phyloP scores from a whole-genome alignment of 495 filamentous ascomycete species.

The Aspergillus nidulans region DNA sequence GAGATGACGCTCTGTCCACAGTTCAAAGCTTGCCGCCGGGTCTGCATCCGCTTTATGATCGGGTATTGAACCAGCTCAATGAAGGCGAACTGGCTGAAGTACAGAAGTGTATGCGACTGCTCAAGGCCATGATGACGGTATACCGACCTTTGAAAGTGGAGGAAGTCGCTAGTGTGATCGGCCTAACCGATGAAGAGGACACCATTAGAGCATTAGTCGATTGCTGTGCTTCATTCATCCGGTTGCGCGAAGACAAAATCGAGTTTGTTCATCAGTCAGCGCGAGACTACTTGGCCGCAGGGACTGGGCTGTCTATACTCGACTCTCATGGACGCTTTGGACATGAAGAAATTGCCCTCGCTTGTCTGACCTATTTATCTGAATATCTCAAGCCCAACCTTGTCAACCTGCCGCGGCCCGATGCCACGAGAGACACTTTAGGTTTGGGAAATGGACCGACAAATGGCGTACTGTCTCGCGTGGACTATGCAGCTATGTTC shows the following conservation, averaged over 20 bases:
- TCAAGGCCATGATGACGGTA: not conserved
- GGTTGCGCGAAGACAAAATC: slow-evolving; percentile 10
- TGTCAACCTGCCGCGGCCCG: too few relatives aligned
- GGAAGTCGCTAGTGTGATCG: not conserved
- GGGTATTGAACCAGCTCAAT: not conserved
- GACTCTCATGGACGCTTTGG: not conserved
- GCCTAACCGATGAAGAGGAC: not conserved
- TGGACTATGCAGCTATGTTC: not conserved
- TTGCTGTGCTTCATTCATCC: slow-evolving; percentile 19
- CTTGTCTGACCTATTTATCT: too few relatives aligned
- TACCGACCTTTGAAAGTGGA: not conserved
- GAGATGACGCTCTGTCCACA: not conserved
- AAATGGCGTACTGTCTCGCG: not conserved
- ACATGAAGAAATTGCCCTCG: not conserved
- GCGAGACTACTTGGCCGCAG: slow-evolving; percentile 17
- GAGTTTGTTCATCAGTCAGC: slow-evolving; percentile 22
- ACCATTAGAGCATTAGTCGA: not conserved
- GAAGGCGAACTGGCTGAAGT: not conserved
- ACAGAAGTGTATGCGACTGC: not conserved
- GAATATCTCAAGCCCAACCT: too few relatives aligned
- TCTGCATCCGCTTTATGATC: not conserved
- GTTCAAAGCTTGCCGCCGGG: not conserved
- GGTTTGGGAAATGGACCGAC: not conserved
- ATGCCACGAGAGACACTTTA: not conserved
- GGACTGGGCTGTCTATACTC: not conserved